These are phyloP conservation scores for Salix brachista DNA, from an alignment of 345 rosid genomes.

Conservation along the genomic window DNA sequence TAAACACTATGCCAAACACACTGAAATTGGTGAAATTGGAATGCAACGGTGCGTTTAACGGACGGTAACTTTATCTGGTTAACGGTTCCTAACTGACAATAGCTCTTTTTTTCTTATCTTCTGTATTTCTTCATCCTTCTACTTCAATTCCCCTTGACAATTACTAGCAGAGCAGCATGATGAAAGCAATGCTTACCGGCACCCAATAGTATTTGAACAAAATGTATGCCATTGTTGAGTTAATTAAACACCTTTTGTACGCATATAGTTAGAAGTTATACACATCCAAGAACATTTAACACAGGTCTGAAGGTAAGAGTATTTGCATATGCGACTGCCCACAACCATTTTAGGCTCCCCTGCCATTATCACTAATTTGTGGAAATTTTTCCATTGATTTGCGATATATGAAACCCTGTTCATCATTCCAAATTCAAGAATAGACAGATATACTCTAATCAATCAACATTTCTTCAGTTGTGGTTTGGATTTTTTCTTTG, in stretches of 20 bases:
- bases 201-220: neutral
- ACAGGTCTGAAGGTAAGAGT: neutral
- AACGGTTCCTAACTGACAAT: too few relatives aligned
- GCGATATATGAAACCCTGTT: neutral
- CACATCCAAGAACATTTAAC: neutral
- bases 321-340: neutral
- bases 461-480: slow-evolving; percentile 69
- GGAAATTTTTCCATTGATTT: neutral
- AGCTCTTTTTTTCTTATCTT: too few relatives aligned
- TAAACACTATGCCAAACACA: too few relatives aligned
- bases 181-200: neutral
- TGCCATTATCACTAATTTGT: neutral
- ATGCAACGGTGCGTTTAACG: too few relatives aligned
- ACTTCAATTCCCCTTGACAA: too few relatives aligned
- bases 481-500: slow-evolving; percentile 68
- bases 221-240: neutral
- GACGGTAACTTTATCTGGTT: too few relatives aligned
- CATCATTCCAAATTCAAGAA: neutral
- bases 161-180: neutral
- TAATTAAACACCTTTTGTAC: neutral
- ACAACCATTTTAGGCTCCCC: neutral
- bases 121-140: too few relatives aligned
- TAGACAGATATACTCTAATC: slow-evolving; percentile 37
- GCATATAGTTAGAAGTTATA: neutral
- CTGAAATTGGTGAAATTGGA: too few relatives aligned